A percentile compares a stretch with the other conserved stretches of the same genome.
These are phyloP conservation scores for Mycena latifolia DNA, from an alignment of 768 basidiomycete species.

Conservation along the genomic window DNA sequence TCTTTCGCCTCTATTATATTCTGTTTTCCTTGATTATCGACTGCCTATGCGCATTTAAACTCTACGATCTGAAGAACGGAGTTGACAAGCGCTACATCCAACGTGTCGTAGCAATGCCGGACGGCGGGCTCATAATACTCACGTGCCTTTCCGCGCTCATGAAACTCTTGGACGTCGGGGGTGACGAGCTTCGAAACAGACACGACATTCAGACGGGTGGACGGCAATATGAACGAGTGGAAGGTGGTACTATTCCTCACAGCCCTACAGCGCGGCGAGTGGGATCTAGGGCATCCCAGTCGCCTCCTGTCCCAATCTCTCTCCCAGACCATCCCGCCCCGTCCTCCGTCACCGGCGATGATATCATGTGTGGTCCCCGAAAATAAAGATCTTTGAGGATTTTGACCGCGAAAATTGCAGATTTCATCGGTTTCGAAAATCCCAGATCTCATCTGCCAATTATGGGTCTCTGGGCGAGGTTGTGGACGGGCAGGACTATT, in stretches of 20 bases:
- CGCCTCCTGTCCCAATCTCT: no score
- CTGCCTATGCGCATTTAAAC: neutral
- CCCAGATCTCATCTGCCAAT: no score
- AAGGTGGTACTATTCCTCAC: constrained; percentile 24
- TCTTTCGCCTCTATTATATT: neutral
- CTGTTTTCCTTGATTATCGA: no score
- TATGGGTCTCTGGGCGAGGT: no score
- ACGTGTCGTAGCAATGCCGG: neutral
- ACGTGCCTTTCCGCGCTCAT: constrained; percentile 15
- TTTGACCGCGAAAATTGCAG: no score
- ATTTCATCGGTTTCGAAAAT: no score
- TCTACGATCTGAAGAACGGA: neutral
- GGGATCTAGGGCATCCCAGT: no score
- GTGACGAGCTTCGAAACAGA: constrained; percentile 27
- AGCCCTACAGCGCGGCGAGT: constrained; percentile 19
- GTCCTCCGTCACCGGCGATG: no score
- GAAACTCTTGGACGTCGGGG: constrained; percentile 20
- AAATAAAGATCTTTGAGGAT: no score
- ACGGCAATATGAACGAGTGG: constrained; percentile 23
- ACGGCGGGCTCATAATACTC: constrained; percentile 21
- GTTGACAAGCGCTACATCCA: constrained; percentile 18
- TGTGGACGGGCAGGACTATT: no score
- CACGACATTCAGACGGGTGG: constrained; percentile 19
- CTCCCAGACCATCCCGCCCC: no score
- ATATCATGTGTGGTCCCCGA: no score